A percentile compares a stretch with the other conserved stretches of the same genome.
phyloP scores from a whole-genome alignment of 1,284 basidiomycete species.

The Cutaneotrichosporon sp. region DNA sequence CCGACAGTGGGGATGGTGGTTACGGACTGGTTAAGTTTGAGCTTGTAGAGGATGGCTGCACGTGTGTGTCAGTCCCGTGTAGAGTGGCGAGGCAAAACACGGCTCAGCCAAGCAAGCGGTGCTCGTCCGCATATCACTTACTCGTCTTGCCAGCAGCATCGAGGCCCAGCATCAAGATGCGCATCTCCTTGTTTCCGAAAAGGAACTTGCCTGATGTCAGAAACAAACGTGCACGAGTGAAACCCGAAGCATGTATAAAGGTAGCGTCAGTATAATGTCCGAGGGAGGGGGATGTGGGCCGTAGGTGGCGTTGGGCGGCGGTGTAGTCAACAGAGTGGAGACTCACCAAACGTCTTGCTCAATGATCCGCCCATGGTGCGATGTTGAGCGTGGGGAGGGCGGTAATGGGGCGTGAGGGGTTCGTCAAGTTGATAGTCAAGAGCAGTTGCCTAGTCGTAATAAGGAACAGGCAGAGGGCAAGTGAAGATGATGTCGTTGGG shows the following conservation, averaged over 20 bases:
- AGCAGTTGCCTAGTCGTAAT: background rate
- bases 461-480: too few species aligned
- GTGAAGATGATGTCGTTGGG: too few species aligned
- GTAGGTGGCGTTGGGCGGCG: too few species aligned
- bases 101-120: background rate
- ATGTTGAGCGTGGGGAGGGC: background rate
- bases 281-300: background rate
- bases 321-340: background rate
- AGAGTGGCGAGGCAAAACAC: constrained; percentile 64
- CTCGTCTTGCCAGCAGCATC: constrained; percentile 96
- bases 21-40: constrained; percentile 98
- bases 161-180: constrained; percentile 71
- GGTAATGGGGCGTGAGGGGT: background rate
- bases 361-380: constrained; percentile 51
- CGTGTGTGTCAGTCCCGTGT: constrained; percentile 80
- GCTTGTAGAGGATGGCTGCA: constrained; percentile 89
- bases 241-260: background rate
- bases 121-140: constrained; percentile 48
- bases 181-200: constrained; percentile 64
- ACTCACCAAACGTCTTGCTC: constrained; percentile 48
- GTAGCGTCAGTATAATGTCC: constrained; percentile 6
- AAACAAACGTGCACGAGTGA: background rate
- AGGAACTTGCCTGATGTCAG: constrained; percentile 46
- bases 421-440: background rate
- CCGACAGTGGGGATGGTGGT: constrained; percentile 90